These are phyloP conservation scores for Creolimax fragrantissima DNA, from an alignment of 78 protist genomes.

Conservation along the genomic window DNA sequence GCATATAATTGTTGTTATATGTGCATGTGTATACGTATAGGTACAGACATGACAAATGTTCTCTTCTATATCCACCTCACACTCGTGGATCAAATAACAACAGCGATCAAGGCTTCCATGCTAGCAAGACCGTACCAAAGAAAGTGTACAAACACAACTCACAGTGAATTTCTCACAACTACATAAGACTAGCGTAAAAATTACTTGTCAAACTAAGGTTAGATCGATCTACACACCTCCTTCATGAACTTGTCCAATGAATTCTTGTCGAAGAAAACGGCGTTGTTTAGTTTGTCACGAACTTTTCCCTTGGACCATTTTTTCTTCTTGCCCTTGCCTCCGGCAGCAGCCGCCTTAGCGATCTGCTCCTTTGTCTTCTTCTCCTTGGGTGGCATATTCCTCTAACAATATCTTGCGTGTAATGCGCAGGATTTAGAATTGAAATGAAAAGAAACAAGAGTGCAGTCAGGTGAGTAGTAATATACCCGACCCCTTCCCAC, in stretches of 20 bases:
- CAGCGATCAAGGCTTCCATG: too few species aligned
- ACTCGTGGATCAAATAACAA: too few species aligned
- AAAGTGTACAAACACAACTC: too few species aligned
- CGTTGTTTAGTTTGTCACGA: constrained; percentile 75
- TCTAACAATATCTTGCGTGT: too few species aligned
- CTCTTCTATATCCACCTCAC: too few species aligned
- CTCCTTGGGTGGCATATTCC: constrained; percentile 26
- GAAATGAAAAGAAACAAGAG: too few species aligned
- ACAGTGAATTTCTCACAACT: too few species aligned
- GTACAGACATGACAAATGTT: neutral
- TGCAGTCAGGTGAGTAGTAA: too few species aligned
- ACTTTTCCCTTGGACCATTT: constrained; percentile 84
- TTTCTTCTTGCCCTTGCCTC: constrained; percentile 45
- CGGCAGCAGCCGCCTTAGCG: constrained; percentile 24
- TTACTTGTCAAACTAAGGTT: too few species aligned
- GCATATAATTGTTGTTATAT: neutral
- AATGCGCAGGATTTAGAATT: too few species aligned
- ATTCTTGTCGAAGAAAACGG: constrained; percentile 67
- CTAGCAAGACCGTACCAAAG: too few species aligned
- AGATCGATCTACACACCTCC: constrained; percentile 16
- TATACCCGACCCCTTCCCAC: neutral
- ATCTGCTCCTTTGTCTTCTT: constrained; percentile 10
- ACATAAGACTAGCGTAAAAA: too few species aligned
- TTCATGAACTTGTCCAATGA: constrained; percentile 55
- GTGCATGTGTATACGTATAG: neutral